These are phyloP conservation scores for Lagerstroemia speciosa DNA, from an alignment of 345 rosid genomes.

Conservation along the genomic window DNA sequence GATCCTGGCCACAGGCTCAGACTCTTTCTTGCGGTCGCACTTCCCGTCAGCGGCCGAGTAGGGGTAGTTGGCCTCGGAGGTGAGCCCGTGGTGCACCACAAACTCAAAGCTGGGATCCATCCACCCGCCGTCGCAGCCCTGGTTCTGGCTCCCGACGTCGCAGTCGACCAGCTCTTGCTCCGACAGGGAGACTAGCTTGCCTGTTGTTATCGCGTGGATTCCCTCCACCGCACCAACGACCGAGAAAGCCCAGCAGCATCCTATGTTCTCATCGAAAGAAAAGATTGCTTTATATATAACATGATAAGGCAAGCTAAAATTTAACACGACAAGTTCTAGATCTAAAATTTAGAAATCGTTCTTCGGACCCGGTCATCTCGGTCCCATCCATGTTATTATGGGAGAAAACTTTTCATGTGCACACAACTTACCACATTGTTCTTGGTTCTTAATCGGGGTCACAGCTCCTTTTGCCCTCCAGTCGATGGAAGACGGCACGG, in stretches of 20 bases:
- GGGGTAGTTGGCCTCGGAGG: constrained; percentile 17
- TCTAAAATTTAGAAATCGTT: too few relatives aligned
- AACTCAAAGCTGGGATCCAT: constrained; percentile 24
- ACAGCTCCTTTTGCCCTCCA: constrained; percentile 47
- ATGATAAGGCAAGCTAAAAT: too few relatives aligned
- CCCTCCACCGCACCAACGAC: constrained; percentile 23
- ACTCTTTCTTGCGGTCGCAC: constrained; percentile 9
- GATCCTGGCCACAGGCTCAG: constrained; percentile 12
- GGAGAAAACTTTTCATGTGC: not conserved
- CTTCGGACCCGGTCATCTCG: not conserved
- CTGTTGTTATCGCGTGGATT: constrained; percentile 2
- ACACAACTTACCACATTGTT: constrained; percentile 24
- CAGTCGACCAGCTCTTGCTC: constrained; percentile 24
- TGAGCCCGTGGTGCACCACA: constrained; percentile 16
- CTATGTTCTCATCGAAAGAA: not conserved
- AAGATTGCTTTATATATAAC: too few relatives aligned
- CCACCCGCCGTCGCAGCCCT: constrained; percentile 22
- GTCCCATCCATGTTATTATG: not conserved
- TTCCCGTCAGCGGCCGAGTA: constrained; percentile 10
- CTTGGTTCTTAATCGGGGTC: constrained; percentile 34
- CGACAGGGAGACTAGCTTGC: constrained; percentile 14
- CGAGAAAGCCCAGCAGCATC: constrained; percentile 24
- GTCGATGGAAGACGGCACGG: constrained; percentile 26
- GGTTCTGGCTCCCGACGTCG: constrained; percentile 10
- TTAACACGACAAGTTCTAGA: too few relatives aligned